Evolutionary conservation across 805 yeast genomes (phyloP).

Genomic region (Yamadazyma phyllophila): DNA sequence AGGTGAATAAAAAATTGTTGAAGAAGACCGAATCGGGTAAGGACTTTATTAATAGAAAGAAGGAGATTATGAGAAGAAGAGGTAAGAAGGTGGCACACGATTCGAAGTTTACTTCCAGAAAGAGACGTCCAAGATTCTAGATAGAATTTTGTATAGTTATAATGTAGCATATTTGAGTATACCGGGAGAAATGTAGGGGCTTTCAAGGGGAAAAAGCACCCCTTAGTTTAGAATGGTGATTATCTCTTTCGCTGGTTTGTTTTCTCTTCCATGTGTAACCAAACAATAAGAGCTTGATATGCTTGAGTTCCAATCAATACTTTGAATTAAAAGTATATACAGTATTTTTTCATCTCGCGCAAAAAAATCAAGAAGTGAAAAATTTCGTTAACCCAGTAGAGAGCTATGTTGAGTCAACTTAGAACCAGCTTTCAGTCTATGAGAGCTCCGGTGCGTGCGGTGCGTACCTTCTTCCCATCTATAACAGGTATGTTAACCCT

Average conservation of each 20-base stretch:
- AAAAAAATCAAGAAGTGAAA: conserved; percentile 1
- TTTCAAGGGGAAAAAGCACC: no score
- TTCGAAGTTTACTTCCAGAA: conserved; percentile 87
- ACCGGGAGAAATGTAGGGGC: no score
- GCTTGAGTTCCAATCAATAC: no score
- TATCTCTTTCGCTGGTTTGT: no score
- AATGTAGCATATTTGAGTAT: conserved; percentile 3
- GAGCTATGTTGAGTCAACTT: conserved; percentile 4
- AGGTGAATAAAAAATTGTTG: conserved; percentile 44
- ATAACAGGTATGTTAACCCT: conserved; percentile 10
- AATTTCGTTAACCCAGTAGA: not conserved
- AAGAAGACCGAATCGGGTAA: conserved; percentile 70
- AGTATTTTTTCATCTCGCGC: conserved; percentile 6
- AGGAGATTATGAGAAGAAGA: conserved; percentile 86
- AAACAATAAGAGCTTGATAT: no score
- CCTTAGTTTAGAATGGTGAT: no score
- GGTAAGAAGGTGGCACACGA: conserved; percentile 89
- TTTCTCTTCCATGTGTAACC: no score
- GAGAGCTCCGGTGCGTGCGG: conserved; percentile 7
- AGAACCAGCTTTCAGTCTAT: not conserved
- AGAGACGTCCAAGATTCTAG: conserved; percentile 44
- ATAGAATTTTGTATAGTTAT: not conserved
- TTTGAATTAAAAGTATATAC: no score
- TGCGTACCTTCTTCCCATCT: conserved; percentile 19
- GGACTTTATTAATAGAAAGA: conserved; percentile 84